Conservation (phyloP, 768 basidiomycete species). For the Pholiota conissans region DNA sequence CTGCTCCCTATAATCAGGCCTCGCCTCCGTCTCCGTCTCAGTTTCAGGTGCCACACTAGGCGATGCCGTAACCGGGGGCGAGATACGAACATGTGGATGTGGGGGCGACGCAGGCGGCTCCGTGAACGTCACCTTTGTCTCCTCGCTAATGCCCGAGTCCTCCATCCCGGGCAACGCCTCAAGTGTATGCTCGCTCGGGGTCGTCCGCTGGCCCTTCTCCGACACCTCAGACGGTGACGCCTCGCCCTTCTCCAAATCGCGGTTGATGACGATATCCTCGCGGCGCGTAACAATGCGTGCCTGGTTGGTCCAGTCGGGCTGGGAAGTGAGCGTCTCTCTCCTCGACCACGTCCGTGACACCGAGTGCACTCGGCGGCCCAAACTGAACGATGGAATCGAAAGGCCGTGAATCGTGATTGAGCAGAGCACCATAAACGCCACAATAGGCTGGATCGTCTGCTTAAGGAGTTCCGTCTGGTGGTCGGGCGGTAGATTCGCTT, state of each 20-base stretch:
- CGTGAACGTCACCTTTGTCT: constrained; percentile 5
- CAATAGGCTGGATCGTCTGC: constrained; percentile 86
- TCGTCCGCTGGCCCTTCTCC: constrained; percentile 18
- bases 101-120: not conserved
- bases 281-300: constrained; percentile 68
- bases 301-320: constrained; percentile 83
- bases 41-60: no score
- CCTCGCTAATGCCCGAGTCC: constrained; percentile 7
- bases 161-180: constrained; percentile 3
- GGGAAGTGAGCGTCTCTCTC: constrained; percentile 43
- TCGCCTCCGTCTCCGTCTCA: constrained; percentile 1
- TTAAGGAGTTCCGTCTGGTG: constrained; percentile 65
- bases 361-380: constrained; percentile 87
- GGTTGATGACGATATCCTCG: constrained; percentile 83
- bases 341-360: constrained; percentile 91
- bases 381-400: constrained; percentile 93
- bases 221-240: constrained; percentile 10
- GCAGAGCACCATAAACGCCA: constrained; percentile 91
- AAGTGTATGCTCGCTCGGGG: constrained; percentile 2
- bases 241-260: constrained; percentile 43
- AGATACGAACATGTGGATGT: not conserved
- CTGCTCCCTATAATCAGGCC: constrained; percentile 17
- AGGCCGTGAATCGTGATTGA: constrained; percentile 88
- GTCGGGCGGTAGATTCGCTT: constrained; percentile 40
- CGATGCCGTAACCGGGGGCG: not conserved